Evolutionary conservation across 2,329 filamentous ascomycete genomes (phyloP), one percentile per base, ranked within the genome.

Genomic region (Ophiocordyceps camponoti-saundersi): DNA sequence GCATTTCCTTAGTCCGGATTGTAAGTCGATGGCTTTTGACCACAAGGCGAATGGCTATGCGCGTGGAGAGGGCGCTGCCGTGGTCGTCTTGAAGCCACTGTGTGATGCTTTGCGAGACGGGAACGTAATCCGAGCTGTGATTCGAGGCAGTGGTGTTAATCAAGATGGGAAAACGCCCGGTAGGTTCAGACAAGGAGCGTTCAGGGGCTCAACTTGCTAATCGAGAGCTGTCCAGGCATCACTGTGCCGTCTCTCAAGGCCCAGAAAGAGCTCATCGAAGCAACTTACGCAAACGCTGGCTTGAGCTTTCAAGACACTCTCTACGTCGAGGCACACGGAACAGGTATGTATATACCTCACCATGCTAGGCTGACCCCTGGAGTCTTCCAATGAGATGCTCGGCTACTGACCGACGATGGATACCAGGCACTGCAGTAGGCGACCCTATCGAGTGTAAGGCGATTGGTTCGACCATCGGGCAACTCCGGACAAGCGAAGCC

Each of bases 11-110:
- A 55, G 60, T 21, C 34, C 34, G 15, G 34, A 39, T 18, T 39
- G 34, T 18, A 39, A 39, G 34, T 39, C 34, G 12, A 39, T 39
- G 34, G 34, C 34, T n/a, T 70, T 62, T 50, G 71, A 71, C 50
- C 52, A 54, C 8, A 52, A 51, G n/a, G 71, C 61, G 2, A 61
- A 63, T 47, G 72, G 72, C 1, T 75, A 72, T 52, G 67, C 59
- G 1, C 60, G 70, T 11, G 71, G 69, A 2, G 72, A 75, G 51
- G 71, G 70, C 3, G 56, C 65, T 22, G 48, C 44, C n/a, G 64
- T 56, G 2, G 56, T 62, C 15, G 46, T 73, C 1, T 49, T 75
- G 2, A 75, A 73, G 54, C 62, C 58, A 0, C 54, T 72, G 0
- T 54, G 6, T 10, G 48, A 48, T 44, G 47, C 47, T 15, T 15